phyloP scores from a whole-genome alignment of 83 land plant species.

The Diphasiastrum complanatum region DNA sequence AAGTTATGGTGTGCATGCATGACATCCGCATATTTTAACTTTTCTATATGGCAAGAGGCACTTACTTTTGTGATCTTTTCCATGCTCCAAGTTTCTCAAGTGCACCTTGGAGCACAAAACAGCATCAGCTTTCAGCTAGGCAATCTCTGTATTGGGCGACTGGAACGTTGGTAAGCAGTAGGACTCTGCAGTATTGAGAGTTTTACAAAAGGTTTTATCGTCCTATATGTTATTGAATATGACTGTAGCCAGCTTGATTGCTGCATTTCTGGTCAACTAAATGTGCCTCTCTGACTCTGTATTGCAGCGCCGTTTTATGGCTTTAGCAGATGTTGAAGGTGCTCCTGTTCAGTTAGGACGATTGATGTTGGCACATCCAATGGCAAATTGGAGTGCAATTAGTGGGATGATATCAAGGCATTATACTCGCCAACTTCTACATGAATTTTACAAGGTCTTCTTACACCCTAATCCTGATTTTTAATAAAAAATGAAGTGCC shows the following conservation, averaged over 20 bases:
- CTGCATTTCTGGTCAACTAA: background rate
- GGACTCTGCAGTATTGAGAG: too few species aligned
- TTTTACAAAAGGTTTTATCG: too few species aligned
- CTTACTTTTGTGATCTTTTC: too few species aligned
- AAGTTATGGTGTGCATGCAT: too few species aligned
- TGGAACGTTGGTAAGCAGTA: constrained; percentile 23
- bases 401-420: constrained; percentile 66
- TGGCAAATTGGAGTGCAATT: constrained; percentile 80
- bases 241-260: too few species aligned
- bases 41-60: too few species aligned
- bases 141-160: constrained; percentile 55
- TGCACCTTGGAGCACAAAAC: constrained; percentile 62
- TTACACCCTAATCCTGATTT: background rate
- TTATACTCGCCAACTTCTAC: constrained; percentile 74
- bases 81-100: constrained; percentile 84
- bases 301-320: constrained; percentile 83
- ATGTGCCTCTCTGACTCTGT: background rate
- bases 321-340: constrained; percentile 84
- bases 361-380: constrained; percentile 57
- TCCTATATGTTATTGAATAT: too few species aligned
- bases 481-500: too few species aligned
- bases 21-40: too few species aligned
- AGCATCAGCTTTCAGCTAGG: constrained; percentile 40
- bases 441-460: constrained; percentile 85
- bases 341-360: constrained; percentile 63